Evolutionary conservation across 2,329 filamentous ascomycete genomes (phyloP).

Genomic region (Phialophora verrucosa): DNA sequence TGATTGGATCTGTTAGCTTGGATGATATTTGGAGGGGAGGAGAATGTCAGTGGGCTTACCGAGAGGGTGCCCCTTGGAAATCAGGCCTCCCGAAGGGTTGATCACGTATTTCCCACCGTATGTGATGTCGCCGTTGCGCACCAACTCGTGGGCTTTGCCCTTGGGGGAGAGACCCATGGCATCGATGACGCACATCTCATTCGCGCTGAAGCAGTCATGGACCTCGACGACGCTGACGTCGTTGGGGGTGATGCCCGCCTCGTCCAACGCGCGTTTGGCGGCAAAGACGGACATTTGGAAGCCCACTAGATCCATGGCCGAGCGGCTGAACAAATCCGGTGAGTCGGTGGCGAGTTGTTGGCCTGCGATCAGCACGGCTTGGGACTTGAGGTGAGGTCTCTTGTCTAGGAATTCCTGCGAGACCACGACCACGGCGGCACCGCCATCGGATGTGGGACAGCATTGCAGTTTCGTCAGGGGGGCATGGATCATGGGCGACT

Average conservation of each 20-base stretch:
- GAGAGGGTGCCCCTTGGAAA: conserved; percentile 93
- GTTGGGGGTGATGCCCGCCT: conserved; percentile 69
- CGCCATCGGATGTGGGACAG: conserved; percentile 93
- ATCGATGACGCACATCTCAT: conserved; percentile 90
- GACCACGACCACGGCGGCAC: conserved; percentile 84
- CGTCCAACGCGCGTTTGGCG: conserved; percentile 69
- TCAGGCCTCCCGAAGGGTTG: conserved; percentile 92
- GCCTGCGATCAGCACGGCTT: conserved; percentile 87
- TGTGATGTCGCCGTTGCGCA: conserved; percentile 85
- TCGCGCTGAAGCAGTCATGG: conserved; percentile 96
- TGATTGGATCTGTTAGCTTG: conserved; percentile 24
- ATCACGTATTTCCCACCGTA: conserved; percentile 83
- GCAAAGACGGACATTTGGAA: conserved; percentile 82
- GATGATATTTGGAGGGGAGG: not conserved
- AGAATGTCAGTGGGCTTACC: conserved; percentile 52
- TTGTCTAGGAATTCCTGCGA: conserved; percentile 87
- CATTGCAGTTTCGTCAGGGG: conserved; percentile 98
- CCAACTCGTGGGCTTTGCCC: conserved; percentile 90
- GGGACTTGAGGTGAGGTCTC: conserved; percentile 77
- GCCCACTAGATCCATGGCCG: conserved; percentile 86
- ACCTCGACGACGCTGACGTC: conserved; percentile 87
- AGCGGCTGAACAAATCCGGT: conserved; percentile 76
- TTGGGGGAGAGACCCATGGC: conserved; percentile 77
- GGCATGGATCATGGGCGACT: conserved; percentile 76
- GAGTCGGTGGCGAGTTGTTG: conserved; percentile 87